A percentile compares a stretch with the other conserved stretches of the same genome.
These are phyloP conservation scores for Huntiella decipiens DNA, from an alignment of 2,329 filamentous ascomycete genomes.

Conservation along the genomic window DNA sequence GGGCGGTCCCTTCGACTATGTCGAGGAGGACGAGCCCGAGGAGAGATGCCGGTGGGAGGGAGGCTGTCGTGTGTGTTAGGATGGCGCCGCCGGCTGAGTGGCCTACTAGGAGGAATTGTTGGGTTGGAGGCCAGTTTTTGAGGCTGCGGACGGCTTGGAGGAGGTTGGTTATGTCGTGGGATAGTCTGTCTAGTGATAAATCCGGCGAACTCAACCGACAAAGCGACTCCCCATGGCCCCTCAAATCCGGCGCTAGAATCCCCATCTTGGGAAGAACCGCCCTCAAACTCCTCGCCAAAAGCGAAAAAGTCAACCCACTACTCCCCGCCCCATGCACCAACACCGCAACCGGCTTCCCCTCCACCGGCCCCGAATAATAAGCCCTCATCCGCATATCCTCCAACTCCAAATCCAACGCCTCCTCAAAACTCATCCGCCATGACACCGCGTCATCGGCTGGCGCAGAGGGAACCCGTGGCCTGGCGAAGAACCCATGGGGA, in stretches of 20 bases:
- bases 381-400: no score
- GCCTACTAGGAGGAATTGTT: slow-evolving; percentile 64
- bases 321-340: slow-evolving; percentile 52
- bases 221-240: slow-evolving; percentile 65
- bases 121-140: slow-evolving; percentile 56
- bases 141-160: slow-evolving; percentile 45
- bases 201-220: slow-evolving; percentile 25
- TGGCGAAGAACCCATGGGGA: slow-evolving; percentile 53
- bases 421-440: no score
- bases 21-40: slow-evolving; percentile 82
- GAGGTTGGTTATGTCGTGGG: slow-evolving; percentile 51
- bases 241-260: slow-evolving; percentile 66
- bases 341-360: slow-evolving; percentile 18
- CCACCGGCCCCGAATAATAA: no score
- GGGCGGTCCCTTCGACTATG: slow-evolving; percentile 87
- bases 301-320: slow-evolving; percentile 78
- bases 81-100: slow-evolving; percentile 89
- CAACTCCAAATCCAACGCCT: no score
- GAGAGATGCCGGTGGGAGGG: slow-evolving; percentile 44
- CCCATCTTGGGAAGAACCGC: slow-evolving; percentile 63
- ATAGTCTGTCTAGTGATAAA: slow-evolving; percentile 53
- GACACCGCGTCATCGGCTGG: background rate
- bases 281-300: slow-evolving; percentile 58
- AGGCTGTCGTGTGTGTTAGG: slow-evolving; percentile 64
- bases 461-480: slow-evolving; percentile 34